Conservation (phyloP, 495 filamentous ascomycete species). For the Aspergillus sclerotiicarbonarius region DNA sequence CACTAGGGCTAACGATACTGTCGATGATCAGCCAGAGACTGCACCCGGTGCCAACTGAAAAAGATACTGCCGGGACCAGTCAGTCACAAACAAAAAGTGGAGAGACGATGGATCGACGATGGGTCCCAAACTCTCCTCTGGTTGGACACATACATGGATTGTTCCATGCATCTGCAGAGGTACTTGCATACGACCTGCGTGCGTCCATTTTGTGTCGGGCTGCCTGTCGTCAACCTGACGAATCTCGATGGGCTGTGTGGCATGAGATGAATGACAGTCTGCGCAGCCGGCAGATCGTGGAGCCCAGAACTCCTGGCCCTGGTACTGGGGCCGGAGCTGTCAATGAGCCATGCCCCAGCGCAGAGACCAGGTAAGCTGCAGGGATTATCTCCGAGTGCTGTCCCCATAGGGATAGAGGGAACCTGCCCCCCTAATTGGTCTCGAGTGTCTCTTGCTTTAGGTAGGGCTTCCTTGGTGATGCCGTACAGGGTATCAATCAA, state of each 20-base stretch:
- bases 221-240: not conserved
- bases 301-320: not conserved
- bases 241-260: not conserved
- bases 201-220: not conserved
- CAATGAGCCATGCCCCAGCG: constrained; percentile 6
- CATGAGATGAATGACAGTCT: not conserved
- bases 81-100: constrained; percentile 6
- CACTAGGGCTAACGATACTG: constrained; percentile 9
- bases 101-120: constrained; percentile 12
- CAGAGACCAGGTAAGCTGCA: constrained; percentile 9
- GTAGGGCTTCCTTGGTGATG: not conserved
- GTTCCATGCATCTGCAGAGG: constrained; percentile 1
- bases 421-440: not conserved
- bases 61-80: not conserved
- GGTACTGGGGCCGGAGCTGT: constrained; percentile 9
- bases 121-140: constrained; percentile 11
- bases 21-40: constrained; percentile 14
- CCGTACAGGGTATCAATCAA: not conserved
- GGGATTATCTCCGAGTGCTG: not conserved
- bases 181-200: not conserved
- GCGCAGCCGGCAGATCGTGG: constrained; percentile 11
- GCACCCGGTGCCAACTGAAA: constrained; percentile 8
- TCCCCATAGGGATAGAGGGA: not conserved
- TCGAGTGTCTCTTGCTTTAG: not conserved
- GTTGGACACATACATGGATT: not conserved